A percentile compares a stretch with the other conserved stretches of the same genome.
phyloP scores from a whole-genome alignment of 495 filamentous ascomycete species.

The Viridothelium virens region DNA sequence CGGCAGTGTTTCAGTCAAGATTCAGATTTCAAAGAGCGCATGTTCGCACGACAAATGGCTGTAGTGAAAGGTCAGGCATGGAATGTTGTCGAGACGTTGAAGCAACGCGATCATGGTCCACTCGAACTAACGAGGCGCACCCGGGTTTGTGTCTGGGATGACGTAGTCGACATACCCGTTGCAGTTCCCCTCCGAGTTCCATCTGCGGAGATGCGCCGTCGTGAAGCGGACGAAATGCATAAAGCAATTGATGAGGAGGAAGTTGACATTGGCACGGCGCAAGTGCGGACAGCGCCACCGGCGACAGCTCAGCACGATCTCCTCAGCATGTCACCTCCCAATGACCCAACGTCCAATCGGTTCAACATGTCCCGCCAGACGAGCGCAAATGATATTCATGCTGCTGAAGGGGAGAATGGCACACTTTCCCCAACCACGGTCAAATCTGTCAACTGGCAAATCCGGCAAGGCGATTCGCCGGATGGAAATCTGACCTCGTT shows the following conservation, averaged over 20 bases:
- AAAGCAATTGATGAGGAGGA: constrained; percentile 55
- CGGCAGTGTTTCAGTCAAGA: constrained; percentile 82
- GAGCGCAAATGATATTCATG: constrained; percentile 39
- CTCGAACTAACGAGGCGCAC: constrained; percentile 84
- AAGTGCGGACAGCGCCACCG: constrained; percentile 48
- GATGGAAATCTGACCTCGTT: background rate
- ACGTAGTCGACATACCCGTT: constrained; percentile 89
- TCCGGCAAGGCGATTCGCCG: background rate
- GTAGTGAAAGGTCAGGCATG: constrained; percentile 99
- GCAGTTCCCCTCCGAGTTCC: constrained; percentile 81
- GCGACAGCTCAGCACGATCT: constrained; percentile 53
- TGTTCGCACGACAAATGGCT: constrained; percentile 94
- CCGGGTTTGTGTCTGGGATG: constrained; percentile 95
- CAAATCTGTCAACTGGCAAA: constrained; percentile 14
- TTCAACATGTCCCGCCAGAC: constrained; percentile 67
- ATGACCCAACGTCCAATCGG: constrained; percentile 69
- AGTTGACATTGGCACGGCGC: constrained; percentile 80
- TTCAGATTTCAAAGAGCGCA: constrained; percentile 92
- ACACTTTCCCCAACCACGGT: constrained; percentile 32
- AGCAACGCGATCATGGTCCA: constrained; percentile 83
- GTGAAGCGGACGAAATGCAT: constrained; percentile 48
- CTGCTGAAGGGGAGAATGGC: constrained; percentile 33
- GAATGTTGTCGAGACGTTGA: constrained; percentile 97
- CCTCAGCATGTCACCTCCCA: constrained; percentile 57
- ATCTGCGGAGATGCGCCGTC: constrained; percentile 60